phyloP scores from a whole-genome alignment of 768 basidiomycete genomes.

The Melanogaster broomeanus region DNA sequence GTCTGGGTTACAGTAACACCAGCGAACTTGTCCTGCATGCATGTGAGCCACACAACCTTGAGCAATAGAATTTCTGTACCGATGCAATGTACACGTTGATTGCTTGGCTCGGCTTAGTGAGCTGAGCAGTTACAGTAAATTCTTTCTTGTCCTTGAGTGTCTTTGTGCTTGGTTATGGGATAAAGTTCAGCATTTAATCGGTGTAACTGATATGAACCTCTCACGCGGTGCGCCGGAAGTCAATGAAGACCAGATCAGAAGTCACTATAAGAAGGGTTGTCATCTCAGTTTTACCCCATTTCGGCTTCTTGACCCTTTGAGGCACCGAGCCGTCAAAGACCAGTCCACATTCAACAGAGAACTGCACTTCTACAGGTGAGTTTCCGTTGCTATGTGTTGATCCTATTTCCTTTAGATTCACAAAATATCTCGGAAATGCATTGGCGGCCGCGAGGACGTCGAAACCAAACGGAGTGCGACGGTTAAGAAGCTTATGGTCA shows the following conservation, averaged over 20 bases:
- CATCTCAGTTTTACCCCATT: slow-evolving; percentile 51
- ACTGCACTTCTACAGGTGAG: slow-evolving; percentile 55
- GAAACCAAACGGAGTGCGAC: slow-evolving; percentile 71
- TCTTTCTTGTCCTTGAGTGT: slow-evolving; percentile 57
- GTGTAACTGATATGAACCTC: slow-evolving; percentile 15
- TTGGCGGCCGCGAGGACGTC: slow-evolving; percentile 61
- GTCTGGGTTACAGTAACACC: slow-evolving; percentile 55
- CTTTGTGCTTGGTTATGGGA: slow-evolving; percentile 55
- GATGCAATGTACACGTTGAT: slow-evolving; percentile 61
- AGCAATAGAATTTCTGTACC: slow-evolving; percentile 37
- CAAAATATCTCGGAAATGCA: slow-evolving; percentile 65
- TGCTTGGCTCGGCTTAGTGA: slow-evolving; percentile 77
- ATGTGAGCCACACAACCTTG: slow-evolving; percentile 12
- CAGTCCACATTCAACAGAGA: slow-evolving; percentile 61
- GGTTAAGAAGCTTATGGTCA: slow-evolving; percentile 62
- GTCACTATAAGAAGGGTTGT: slow-evolving; percentile 75
- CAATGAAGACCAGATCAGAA: slow-evolving; percentile 73
- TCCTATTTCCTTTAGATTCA: slow-evolving; percentile 51
- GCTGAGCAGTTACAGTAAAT: slow-evolving; percentile 57
- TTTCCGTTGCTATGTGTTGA: slow-evolving; percentile 45
- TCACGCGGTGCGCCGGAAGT: slow-evolving; percentile 80
- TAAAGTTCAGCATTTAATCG: not conserved
- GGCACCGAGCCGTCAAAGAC: slow-evolving; percentile 29
- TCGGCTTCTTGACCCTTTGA: slow-evolving; percentile 47
- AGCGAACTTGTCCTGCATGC: slow-evolving; percentile 67